A percentile compares a stretch with the other conserved stretches of the same genome.
phyloP scores from a whole-genome alignment of 2,329 filamentous ascomycete genomes.

The Aplosporella prunicola region DNA sequence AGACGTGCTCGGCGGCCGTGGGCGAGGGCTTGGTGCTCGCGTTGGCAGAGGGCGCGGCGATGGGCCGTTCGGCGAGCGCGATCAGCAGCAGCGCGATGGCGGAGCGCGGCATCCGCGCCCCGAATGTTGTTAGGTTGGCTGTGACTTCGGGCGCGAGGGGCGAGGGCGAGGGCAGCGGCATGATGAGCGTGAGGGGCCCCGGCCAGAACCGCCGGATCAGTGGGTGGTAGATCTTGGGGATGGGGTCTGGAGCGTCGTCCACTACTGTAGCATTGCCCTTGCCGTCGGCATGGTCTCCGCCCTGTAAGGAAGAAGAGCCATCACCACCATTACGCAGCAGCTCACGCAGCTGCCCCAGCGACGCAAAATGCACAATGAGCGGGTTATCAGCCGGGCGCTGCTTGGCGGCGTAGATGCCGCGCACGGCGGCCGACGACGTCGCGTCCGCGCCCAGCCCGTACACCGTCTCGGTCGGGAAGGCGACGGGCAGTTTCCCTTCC shows the following conservation, averaged over 20 bases:
- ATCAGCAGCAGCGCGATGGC: conserved; percentile 84
- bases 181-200: conserved; percentile 80
- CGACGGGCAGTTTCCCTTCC: conserved; percentile 64
- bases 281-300: not conserved
- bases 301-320: not conserved
- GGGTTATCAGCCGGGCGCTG: conserved; percentile 89
- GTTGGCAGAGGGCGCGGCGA: conserved; percentile 91
- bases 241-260: conserved; percentile 30
- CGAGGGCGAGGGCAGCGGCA: conserved; percentile 63
- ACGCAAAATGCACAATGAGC: conserved; percentile 84
- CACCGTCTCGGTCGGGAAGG: conserved; percentile 95
- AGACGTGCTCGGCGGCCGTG: conserved; percentile 81
- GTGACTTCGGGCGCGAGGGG: conserved; percentile 85
- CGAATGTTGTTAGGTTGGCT: conserved; percentile 74
- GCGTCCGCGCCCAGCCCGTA: conserved; percentile 97
- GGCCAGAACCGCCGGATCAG: conserved; percentile 86
- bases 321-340: conserved; percentile 39
- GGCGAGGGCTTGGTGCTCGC: conserved; percentile 88
- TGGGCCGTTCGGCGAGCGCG: conserved; percentile 61
- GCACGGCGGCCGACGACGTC: conserved; percentile 71
- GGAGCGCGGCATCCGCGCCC: conserved; percentile 78
- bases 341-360: conserved; percentile 62
- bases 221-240: conserved; percentile 68
- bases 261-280: not conserved
- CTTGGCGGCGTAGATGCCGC: conserved; percentile 88